These are phyloP conservation scores for Termitomyces sp. DNA, from an alignment of 768 basidiomycete species.

Conservation along the genomic window DNA sequence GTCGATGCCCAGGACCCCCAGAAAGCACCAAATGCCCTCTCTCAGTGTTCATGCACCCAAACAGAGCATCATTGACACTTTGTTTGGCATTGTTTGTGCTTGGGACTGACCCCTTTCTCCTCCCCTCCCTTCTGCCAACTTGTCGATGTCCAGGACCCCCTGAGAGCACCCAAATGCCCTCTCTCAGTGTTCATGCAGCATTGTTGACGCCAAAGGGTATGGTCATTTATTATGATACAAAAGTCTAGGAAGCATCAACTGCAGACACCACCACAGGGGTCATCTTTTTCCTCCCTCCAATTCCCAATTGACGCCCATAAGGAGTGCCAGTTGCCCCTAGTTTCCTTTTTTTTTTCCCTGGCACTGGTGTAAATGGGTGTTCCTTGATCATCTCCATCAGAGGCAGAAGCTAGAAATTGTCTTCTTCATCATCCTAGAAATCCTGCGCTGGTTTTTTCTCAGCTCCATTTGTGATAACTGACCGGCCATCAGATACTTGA, in stretches of 20 bases:
- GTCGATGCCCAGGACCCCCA: too few relatives aligned
- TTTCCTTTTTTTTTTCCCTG: conserved; percentile 41
- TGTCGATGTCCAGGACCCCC: too few relatives aligned
- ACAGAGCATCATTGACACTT: too few relatives aligned
- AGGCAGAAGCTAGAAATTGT: conserved; percentile 50
- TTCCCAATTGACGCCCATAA: conserved; percentile 33
- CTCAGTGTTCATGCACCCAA: too few relatives aligned
- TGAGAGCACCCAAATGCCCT: too few relatives aligned
- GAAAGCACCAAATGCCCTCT: too few relatives aligned
- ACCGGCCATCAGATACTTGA: conserved; percentile 26
- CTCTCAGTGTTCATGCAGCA: too few relatives aligned
- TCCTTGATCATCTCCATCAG: conserved; percentile 31
- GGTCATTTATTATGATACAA: not conserved
- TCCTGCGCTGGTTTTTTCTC: conserved; percentile 47
- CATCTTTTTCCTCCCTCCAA: conserved; percentile 30
- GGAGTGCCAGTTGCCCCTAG: conserved; percentile 26
- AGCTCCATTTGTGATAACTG: conserved; percentile 23
- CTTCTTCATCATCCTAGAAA: conserved; percentile 83
- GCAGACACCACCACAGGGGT: conserved; percentile 3
- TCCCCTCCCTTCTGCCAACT: too few relatives aligned
- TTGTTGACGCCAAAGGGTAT: conserved; percentile 1
- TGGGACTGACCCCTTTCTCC: too few relatives aligned
- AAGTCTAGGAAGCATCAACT: not conserved
- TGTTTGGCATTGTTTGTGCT: too few relatives aligned
- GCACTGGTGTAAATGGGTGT: conserved; percentile 21